Base-by-base conservation (phyloP, 352 stramenopile species). In the Elongisporangium undulatum region DNA sequence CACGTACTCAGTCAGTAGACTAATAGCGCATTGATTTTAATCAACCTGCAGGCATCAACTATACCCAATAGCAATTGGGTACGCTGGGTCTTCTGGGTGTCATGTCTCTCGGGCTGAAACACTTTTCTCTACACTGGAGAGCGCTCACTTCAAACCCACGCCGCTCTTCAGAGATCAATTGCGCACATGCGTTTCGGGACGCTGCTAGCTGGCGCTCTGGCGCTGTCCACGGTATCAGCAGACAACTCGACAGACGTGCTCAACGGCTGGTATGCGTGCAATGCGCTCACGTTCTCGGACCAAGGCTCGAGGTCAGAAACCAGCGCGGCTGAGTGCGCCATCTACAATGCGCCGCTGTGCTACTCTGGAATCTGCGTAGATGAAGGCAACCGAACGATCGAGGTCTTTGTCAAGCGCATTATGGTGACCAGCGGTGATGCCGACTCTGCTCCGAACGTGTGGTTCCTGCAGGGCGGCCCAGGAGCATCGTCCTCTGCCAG, bases 341-440 rank as follows among this genome's bases (percentile, higher is more conserved):
- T 78, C 4, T 72, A 72, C 53, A 58, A 22, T 2, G 61, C 66
- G 13, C 67, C 67, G 12, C 51, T 78, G 48, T 76, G 72, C 56
- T 71, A 81, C 39, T 10, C 63, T 21, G 57, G 41, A 19, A 61
- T 79, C 15, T 76, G 67, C 24, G 20, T 62, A 9, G 29, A 58
- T 10, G 24, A 22, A 1, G 24, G 58, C 5, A 55, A 69, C 19
- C 53, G 45, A 1, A 74, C 58, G 4, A 59, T 84, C 6, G 58
- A 76, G 19, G 64, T 81, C 16, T 83, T 83, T 39, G 66, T 80
- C 4, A 83, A 86, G 58, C 63, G 77, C 9, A 50, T 82, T 1
- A 51, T 51, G 16, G 72, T 69, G 38, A 20, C 21, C 9, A 29
- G 2, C n/a, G 53, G 29, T 12, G 61, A 77, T 39, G 10, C 62